Base-by-base conservation (phyloP, 2,329 filamentous ascomycete species). In the Pyricularia sp. region DNA sequence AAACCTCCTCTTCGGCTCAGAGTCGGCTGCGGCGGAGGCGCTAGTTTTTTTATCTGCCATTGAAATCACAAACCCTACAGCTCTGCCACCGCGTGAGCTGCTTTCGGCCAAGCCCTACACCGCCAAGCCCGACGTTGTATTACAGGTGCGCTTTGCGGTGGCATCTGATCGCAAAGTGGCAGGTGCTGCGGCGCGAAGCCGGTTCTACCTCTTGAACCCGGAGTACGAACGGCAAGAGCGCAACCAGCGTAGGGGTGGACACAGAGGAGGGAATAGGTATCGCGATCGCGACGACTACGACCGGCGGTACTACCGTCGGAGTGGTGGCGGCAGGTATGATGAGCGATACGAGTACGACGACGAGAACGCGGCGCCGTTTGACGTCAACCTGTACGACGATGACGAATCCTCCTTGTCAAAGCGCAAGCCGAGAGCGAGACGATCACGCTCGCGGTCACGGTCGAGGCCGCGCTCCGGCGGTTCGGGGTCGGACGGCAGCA, bases 191-290 rank as follows among this genome's bases (percentile, higher is more conserved):
- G 83, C 88, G 63, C 84, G 89, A 67, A 97, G 93, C 76, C 84
- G 91, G 13, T 97, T 96, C 78, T 99, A 99, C 73, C 85, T 97
- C 44, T 83, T 94, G 71, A 90, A 97, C 70, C 93, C 93, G 1
- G 90, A 96, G 70, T 86, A 92, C 72, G 93, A 96, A 71, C 91
- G 89, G 2, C 87, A 88, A 69, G 91, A 90, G 76, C 84, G 85
- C 64, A 79, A 86, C 67, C 82, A 87, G 66, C 31, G 35, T 31
- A 62, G 60, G 31, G 60, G 35, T 9, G 60, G 35, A 22, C 31
- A 35, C 7, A 81, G 79, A 66, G 80, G 83, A 63, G 81, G 84
- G 55, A 74, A 62, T 33, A 82, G 80, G 72, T 90, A 88, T 72
- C 84, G 86, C 68, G 85, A 87, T 30, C 80, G 85, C 28, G 84